phyloP scores from a whole-genome alignment of 805 yeast genomes.

The Candida awuae region DNA sequence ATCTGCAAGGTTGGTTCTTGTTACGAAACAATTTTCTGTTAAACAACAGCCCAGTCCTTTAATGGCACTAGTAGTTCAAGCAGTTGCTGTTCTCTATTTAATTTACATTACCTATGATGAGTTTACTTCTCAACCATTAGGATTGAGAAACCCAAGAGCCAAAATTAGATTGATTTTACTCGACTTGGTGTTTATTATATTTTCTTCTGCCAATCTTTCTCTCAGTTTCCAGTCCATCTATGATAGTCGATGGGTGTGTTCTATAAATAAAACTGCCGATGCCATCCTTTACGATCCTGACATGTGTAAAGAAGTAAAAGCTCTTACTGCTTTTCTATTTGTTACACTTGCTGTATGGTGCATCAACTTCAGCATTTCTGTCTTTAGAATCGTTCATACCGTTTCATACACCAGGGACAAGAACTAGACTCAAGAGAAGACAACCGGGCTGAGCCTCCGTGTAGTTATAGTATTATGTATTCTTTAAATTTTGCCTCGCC shows the following conservation, averaged over 20 bases:
- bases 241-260: slow-evolving; percentile 79
- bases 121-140: slow-evolving; percentile 85
- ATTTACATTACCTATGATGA: slow-evolving; percentile 84
- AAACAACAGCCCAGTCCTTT: slow-evolving; percentile 82
- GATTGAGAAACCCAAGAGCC: slow-evolving; percentile 75
- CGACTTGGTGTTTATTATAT: slow-evolving; percentile 81
- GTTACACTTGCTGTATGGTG: slow-evolving; percentile 77
- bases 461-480: too few relatives aligned
- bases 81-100: slow-evolving; percentile 69
- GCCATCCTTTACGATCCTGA: slow-evolving; percentile 27
- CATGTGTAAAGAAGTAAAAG: slow-evolving; percentile 72
- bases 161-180: slow-evolving; percentile 74
- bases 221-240: slow-evolving; percentile 75
- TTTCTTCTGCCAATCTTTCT: slow-evolving; percentile 81
- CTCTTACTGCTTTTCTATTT: slow-evolving; percentile 71
- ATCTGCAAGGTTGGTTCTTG: slow-evolving; percentile 50
- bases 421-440: too few relatives aligned
- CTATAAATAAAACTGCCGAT: slow-evolving; percentile 16
- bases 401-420: slow-evolving; percentile 11
- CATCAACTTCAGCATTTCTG: slow-evolving; percentile 72
- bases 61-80: slow-evolving; percentile 83
- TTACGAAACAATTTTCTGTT: slow-evolving; percentile 30
- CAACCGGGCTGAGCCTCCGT: too few relatives aligned
- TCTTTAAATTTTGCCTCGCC: slow-evolving; percentile 6
- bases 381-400: slow-evolving; percentile 76